Percentiles rank a stretch among this genome's conserved stretches.
These are phyloP conservation scores for Suhomyces maxii DNA, from an alignment of 1,139 yeast species.

Conservation along the genomic window DNA sequence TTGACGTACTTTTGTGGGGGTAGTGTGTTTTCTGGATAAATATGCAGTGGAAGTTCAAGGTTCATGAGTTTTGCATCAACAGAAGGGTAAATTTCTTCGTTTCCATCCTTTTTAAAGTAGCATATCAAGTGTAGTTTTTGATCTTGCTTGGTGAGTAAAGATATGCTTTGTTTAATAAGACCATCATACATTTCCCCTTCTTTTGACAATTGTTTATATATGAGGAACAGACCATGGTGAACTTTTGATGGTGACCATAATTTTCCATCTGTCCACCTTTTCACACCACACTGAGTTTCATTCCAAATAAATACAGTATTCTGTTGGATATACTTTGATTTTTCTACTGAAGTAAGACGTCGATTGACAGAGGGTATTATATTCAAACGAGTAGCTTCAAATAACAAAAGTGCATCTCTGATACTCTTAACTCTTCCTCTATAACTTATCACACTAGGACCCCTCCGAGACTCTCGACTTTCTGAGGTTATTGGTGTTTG, in stretches of 20 bases:
- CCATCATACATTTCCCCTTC: slow-evolving; percentile 39
- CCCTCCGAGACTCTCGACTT: slow-evolving; percentile 1
- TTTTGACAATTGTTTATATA: slow-evolving; percentile 60
- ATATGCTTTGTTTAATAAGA: slow-evolving; percentile 58
- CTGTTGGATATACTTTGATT: slow-evolving; percentile 40
- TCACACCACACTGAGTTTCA: slow-evolving; percentile 68
- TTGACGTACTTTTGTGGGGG: slow-evolving; percentile 1
- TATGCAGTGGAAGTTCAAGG: slow-evolving; percentile 18
- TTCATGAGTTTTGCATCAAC: slow-evolving; percentile 21
- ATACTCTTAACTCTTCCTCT: slow-evolving; percentile 58
- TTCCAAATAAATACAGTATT: slow-evolving; percentile 75
- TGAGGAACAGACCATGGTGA: slow-evolving; percentile 52
- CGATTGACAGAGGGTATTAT: slow-evolving; percentile 59
- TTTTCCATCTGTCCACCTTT: slow-evolving; percentile 76
- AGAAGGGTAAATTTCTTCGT: slow-evolving; percentile 14
- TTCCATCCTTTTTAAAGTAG: slow-evolving; percentile 24
- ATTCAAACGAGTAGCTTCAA: slow-evolving; percentile 63
- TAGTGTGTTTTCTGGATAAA: slow-evolving; percentile 8
- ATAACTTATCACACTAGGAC: slow-evolving; percentile 53
- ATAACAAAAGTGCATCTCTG: slow-evolving; percentile 60
- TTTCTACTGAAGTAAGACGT: slow-evolving; percentile 35
- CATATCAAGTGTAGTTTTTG: slow-evolving; percentile 58
- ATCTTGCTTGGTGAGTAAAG: slow-evolving; percentile 48
- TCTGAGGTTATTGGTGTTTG: neutral
- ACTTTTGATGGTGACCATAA: slow-evolving; percentile 74